phyloP scores from a whole-genome alignment of 208 protist genomes.

The Leishmania tarentolae region DNA sequence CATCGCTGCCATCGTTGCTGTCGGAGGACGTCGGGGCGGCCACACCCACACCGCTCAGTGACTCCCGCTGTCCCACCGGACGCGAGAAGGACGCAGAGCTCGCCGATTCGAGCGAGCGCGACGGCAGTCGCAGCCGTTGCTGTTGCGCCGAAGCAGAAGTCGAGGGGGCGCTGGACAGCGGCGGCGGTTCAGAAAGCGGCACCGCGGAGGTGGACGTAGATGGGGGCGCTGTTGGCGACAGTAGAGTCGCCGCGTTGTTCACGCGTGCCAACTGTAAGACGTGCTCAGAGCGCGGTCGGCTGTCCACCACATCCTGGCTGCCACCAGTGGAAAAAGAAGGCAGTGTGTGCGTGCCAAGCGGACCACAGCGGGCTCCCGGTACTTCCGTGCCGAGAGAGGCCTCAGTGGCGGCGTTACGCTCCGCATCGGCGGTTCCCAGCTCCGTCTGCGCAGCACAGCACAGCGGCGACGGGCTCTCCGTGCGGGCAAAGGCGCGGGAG shows the following conservation, averaged over 20 bases:
- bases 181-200: not conserved
- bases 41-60: not conserved
- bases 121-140: constrained; percentile 11
- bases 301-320: not conserved
- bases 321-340: not conserved
- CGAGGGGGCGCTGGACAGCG: not conserved
- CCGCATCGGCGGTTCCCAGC: not conserved
- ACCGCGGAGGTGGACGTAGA: not conserved
- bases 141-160: constrained; percentile 5
- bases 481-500: constrained; percentile 4
- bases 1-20: not conserved
- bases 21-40: not conserved
- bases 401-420: not conserved
- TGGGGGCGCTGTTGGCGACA: not conserved
- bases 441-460: not conserved
- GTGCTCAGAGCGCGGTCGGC: not conserved
- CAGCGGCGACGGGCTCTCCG: constrained; percentile 23
- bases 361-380: not conserved
- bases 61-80: not conserved
- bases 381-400: not conserved
- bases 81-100: constrained; percentile 1
- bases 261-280: not conserved
- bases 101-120: constrained; percentile 11
- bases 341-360: not conserved
- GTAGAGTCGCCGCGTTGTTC: not conserved